These are phyloP conservation scores for Tricholoma saponaceum DNA, from an alignment of 768 basidiomycete species.

Conservation along the genomic window DNA sequence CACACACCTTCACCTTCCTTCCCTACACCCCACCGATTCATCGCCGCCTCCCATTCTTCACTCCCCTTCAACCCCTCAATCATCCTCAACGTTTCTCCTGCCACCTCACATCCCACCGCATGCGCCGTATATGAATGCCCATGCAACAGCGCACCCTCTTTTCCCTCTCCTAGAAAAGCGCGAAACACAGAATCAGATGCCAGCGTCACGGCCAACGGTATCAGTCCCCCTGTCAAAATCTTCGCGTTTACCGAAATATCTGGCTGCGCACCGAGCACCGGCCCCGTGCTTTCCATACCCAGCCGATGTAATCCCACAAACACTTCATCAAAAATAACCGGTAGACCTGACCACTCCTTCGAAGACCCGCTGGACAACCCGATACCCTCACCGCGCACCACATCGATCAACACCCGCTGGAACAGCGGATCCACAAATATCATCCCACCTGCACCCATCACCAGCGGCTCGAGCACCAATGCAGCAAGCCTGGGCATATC, in stretches of 20 bases:
- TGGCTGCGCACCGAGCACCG: conserved; percentile 68
- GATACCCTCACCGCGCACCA: conserved; percentile 45
- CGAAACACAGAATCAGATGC: conserved; percentile 77
- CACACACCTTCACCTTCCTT: conserved; percentile 38
- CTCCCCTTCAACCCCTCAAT: conserved; percentile 48
- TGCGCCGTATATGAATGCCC: conserved; percentile 97
- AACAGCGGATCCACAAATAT: conserved; percentile 96
- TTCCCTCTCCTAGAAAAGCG: conserved; percentile 70
- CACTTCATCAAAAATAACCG: conserved; percentile 95
- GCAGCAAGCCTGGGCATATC: conserved; percentile 50
- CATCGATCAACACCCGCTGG: conserved; percentile 83
- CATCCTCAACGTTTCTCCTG: conserved; percentile 70
- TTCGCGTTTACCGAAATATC: conserved; percentile 94
- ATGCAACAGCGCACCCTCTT: conserved; percentile 85
- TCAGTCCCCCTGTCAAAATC: conserved; percentile 86
- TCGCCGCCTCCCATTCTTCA: conserved; percentile 58
- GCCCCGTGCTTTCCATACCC: conserved; percentile 60
- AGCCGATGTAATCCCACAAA: conserved; percentile 91
- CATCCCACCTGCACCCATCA: conserved; percentile 97
- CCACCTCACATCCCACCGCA: conserved; percentile 89
- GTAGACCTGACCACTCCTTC: conserved; percentile 61
- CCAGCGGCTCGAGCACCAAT: conserved; percentile 84
- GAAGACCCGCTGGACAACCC: conserved; percentile 26
- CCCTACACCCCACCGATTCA: conserved; percentile 48
- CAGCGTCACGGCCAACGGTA: conserved; percentile 84